Conservation (phyloP, 78 protist genomes). For the Blattamonas nauphoetae region DNA sequence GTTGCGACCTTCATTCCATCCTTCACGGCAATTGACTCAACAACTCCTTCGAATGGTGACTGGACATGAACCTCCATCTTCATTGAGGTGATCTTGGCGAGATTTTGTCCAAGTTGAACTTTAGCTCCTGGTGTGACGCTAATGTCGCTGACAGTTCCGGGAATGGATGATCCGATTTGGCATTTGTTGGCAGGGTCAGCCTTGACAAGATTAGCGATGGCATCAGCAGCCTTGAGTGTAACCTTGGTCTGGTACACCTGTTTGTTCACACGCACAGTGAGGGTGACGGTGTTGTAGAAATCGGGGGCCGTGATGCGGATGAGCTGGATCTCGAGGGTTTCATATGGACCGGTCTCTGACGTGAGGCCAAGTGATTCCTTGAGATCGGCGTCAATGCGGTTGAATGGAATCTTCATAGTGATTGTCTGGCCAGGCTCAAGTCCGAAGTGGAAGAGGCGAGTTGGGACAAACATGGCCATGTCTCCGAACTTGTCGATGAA, state of each 20-base stretch:
- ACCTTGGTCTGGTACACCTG: neutral
- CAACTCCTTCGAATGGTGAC: neutral
- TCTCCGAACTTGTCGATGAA: neutral
- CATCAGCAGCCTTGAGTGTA: neutral
- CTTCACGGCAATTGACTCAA: neutral
- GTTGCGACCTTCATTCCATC: neutral
- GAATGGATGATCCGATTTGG: neutral
- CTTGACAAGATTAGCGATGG: neutral
- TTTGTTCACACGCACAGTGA: neutral
- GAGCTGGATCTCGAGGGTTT: neutral
- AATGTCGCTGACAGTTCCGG: neutral
- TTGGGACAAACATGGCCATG: neutral
- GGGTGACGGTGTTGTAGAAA: neutral
- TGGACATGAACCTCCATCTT: conserved; percentile 2
- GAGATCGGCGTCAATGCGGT: neutral
- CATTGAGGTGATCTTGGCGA: neutral
- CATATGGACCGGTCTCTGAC: neutral
- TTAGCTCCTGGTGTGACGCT: neutral
- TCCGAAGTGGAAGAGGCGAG: neutral
- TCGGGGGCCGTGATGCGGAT: neutral
- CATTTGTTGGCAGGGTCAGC: neutral
- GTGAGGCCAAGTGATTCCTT: neutral
- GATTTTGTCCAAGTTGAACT: neutral
- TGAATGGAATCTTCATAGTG: neutral
- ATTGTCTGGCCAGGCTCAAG: neutral